Evolutionary conservation across 495 filamentous ascomycete species (phyloP).

Genomic region (Penicillium goetzii): DNA sequence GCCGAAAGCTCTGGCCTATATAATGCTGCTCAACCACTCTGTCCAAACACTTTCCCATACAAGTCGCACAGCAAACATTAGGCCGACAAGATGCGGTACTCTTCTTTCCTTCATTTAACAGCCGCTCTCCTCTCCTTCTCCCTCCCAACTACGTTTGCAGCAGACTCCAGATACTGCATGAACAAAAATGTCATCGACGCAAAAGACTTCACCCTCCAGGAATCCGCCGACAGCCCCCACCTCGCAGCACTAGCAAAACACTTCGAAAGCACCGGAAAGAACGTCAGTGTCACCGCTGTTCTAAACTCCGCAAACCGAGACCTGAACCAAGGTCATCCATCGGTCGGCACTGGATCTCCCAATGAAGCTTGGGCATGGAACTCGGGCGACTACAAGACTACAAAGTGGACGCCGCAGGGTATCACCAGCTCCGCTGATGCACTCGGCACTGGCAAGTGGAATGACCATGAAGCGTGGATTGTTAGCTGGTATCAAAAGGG

Average conservation of each 20-base stretch:
- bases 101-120: background rate
- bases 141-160: background rate
- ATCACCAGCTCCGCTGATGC: conserved; percentile 45
- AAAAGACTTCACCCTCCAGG: conserved; percentile 20
- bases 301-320: conserved; percentile 42
- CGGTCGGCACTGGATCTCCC: conserved; percentile 30
- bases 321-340: conserved; percentile 26
- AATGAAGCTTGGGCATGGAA: conserved; percentile 31
- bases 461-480: conserved; percentile 40
- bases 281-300: conserved; percentile 35
- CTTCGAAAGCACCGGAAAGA: conserved; percentile 26
- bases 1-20: background rate
- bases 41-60: background rate
- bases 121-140: background rate
- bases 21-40: background rate
- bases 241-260: conserved; percentile 23
- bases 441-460: conserved; percentile 31
- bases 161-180: conserved; percentile 14
- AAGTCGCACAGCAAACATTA: background rate
- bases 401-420: conserved; percentile 45
- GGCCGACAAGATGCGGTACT: conserved; percentile 4
- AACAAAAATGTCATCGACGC: conserved; percentile 8
- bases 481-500: conserved; percentile 44
- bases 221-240: conserved; percentile 22
- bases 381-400: conserved; percentile 38